These are phyloP conservation scores for Amauroascus niger DNA, from an alignment of 2,329 filamentous ascomycete species.

Conservation along the genomic window DNA sequence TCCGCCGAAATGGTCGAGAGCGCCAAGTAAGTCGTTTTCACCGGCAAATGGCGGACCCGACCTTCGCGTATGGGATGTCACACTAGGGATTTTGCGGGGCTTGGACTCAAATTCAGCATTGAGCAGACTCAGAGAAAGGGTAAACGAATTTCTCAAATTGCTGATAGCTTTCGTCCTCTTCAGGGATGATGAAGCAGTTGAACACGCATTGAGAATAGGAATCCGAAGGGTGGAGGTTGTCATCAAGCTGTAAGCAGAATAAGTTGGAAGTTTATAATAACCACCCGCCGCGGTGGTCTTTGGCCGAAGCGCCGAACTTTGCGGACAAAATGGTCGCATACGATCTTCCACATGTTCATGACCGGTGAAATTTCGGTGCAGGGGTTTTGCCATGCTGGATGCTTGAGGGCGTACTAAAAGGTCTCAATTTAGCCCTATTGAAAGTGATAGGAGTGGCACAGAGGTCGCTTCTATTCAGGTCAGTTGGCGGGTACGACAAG, in stretches of 20 bases:
- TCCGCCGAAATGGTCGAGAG: constrained; percentile 23
- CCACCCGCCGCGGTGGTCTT: not conserved
- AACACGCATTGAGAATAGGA: not conserved
- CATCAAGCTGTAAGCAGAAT: not conserved
- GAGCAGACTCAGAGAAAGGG: not conserved
- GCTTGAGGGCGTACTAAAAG: not conserved
- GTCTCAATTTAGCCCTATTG: not conserved
- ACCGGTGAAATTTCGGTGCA: not conserved
- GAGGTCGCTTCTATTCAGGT: not conserved
- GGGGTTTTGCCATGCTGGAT: not conserved
- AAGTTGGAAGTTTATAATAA: not conserved
- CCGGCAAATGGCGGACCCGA: not conserved
- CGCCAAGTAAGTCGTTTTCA: not conserved
- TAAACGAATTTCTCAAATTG: not conserved
- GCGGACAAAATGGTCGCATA: not conserved
- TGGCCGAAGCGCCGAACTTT: not conserved
- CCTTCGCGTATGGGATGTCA: not conserved
- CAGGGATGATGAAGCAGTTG: not conserved
- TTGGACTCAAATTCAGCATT: not conserved
- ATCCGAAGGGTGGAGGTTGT: not conserved
- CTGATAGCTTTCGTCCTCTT: not conserved
- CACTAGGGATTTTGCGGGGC: too few relatives aligned
- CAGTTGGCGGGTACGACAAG: not conserved
- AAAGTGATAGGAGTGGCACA: not conserved
- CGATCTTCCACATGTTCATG: not conserved